These are phyloP conservation scores for Teratosphaeria epicoccoides DNA, from an alignment of 2,329 filamentous ascomycete species.

Conservation along the genomic window DNA sequence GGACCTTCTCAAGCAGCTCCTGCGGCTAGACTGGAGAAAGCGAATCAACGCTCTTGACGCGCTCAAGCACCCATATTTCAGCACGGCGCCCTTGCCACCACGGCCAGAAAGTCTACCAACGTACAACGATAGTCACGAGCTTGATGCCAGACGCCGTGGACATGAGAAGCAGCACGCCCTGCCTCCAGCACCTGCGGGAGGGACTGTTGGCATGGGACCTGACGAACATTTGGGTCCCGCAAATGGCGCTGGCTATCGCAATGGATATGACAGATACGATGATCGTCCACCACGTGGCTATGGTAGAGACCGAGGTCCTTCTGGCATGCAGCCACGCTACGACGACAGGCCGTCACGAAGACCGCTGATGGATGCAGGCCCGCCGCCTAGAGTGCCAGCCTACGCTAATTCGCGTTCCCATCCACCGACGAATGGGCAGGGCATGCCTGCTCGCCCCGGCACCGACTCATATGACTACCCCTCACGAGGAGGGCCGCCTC, in stretches of 20 bases:
- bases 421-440: conserved; percentile 21
- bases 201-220: conserved; percentile 66
- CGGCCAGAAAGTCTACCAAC: conserved; percentile 76
- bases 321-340: conserved; percentile 17
- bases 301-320: conserved; percentile 30
- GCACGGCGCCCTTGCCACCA: conserved; percentile 64
- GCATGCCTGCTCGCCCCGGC: conserved; percentile 16
- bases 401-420: conserved; percentile 13
- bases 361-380: conserved; percentile 10
- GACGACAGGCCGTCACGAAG: conserved; percentile 15
- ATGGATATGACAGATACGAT: conserved; percentile 10
- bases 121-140: conserved; percentile 90
- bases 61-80: conserved; percentile 85
- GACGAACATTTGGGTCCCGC: conserved; percentile 47
- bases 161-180: conserved; percentile 74
- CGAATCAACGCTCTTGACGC: conserved; percentile 92
- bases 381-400: conserved; percentile 12
- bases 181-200: conserved; percentile 84
- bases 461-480: conserved; percentile 12
- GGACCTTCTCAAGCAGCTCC: conserved; percentile 66
- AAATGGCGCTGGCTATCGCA: conserved; percentile 16
- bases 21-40: conserved; percentile 79
- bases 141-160: conserved; percentile 77
- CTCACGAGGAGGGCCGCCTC: conserved; percentile 23
- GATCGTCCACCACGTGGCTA: conserved; percentile 14